Evolutionary conservation across 139 green algal genomes (phyloP).

Genomic region (Micractinium sp.): DNA sequence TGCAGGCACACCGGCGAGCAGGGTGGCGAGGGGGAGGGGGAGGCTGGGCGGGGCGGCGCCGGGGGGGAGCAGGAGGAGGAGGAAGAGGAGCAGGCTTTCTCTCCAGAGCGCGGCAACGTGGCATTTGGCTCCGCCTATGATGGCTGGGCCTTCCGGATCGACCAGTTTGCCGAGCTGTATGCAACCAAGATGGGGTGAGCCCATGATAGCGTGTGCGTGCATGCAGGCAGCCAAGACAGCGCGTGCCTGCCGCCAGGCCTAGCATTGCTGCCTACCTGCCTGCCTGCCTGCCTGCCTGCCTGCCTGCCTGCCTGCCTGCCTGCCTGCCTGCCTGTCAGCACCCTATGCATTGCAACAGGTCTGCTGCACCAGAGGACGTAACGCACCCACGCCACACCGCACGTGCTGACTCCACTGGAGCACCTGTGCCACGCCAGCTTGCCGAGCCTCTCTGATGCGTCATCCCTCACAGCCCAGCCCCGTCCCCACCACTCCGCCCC

Average conservation of each 20-base stretch:
- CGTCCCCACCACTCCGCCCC: background rate
- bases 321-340: too few species aligned
- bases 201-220: too few species aligned
- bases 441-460: too few species aligned
- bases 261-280: background rate
- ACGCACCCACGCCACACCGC: too few species aligned
- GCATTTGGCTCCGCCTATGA: constrained; percentile 93
- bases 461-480: background rate
- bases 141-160: constrained; percentile 91
- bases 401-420: too few species aligned
- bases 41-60: background rate
- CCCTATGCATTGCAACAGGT: too few species aligned
- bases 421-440: too few species aligned
- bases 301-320: background rate
- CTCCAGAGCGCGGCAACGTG: constrained; percentile 90
- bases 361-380: too few species aligned
- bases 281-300: too few species aligned
- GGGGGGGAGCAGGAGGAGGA: constrained; percentile 60
- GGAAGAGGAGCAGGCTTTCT: constrained; percentile 77
- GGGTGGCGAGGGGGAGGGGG: background rate
- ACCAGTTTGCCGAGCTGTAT: constrained; percentile 94
- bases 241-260: background rate
- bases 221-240: background rate
- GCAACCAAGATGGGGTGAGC: constrained; percentile 41
- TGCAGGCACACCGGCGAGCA: background rate